Conservation (phyloP, 2,329 filamentous ascomycete genomes). For the Scedosporium apiospermum region DNA sequence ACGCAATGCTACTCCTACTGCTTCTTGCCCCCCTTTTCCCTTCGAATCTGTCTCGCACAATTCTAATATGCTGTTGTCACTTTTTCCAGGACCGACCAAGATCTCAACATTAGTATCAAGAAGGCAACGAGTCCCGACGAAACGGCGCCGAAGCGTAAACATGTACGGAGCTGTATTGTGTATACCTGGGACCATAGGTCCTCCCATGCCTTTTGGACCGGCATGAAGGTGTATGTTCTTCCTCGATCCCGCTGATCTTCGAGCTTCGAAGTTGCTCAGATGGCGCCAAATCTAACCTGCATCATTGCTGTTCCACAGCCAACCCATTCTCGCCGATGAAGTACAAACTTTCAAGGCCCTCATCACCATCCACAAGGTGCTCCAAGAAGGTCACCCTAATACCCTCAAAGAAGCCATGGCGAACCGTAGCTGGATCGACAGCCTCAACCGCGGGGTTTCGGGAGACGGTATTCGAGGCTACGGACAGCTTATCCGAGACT, state of each 20-base stretch:
- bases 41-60: neutral
- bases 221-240: conserved; percentile 87
- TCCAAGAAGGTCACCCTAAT: conserved; percentile 90
- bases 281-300: conserved; percentile 5
- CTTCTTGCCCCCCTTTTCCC: neutral
- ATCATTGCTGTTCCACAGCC: conserved; percentile 37
- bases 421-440: conserved; percentile 86
- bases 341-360: conserved; percentile 98
- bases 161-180: conserved; percentile 95
- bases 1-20: neutral
- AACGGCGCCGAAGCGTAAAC: conserved; percentile 68
- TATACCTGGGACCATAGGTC: conserved; percentile 99
- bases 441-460: conserved; percentile 70
- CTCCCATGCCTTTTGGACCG: conserved; percentile 89
- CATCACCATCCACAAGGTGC: conserved; percentile 93
- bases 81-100: conserved; percentile 49
- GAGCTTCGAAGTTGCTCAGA: neutral
- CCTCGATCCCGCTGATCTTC: neutral
- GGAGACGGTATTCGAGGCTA: conserved; percentile 87
- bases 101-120: conserved; percentile 60
- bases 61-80: neutral
- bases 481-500: conserved; percentile 86
- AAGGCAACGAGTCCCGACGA: conserved; percentile 62
- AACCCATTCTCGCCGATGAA: conserved; percentile 96
- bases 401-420: conserved; percentile 81